phyloP scores from a whole-genome alignment of 768 basidiomycete genomes.

The Pisolithus tinctorius region DNA sequence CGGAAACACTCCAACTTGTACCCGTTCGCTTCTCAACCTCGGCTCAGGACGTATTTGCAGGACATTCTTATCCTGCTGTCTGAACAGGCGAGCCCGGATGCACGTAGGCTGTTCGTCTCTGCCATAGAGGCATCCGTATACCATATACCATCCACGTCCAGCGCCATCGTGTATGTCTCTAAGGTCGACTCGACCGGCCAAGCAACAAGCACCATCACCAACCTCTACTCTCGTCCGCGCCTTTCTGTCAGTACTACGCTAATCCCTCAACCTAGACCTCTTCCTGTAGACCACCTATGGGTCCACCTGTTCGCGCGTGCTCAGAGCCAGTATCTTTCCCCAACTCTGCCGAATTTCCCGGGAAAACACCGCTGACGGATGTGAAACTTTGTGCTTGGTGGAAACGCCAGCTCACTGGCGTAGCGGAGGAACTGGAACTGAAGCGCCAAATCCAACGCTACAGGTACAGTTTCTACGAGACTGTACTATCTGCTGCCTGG shows the following conservation, averaged over 20 bases:
- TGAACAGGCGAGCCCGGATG: constrained; percentile 44
- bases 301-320: constrained; percentile 88
- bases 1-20: constrained; percentile 64
- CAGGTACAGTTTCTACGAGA: constrained; percentile 7
- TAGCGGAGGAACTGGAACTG: constrained; percentile 35
- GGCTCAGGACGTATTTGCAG: constrained; percentile 62
- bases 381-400: constrained; percentile 87
- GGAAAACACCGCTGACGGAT: constrained; percentile 74
- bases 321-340: constrained; percentile 94
- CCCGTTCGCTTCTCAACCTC: constrained; percentile 58
- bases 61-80: constrained; percentile 74
- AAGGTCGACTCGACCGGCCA: constrained; percentile 95
- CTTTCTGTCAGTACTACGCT: constrained; percentile 58
- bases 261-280: constrained; percentile 57
- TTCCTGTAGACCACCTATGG: constrained; percentile 54
- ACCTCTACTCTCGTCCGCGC: constrained; percentile 63
- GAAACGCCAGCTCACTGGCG: constrained; percentile 64
- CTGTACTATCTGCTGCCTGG: constrained; percentile 69
- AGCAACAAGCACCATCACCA: constrained; percentile 49
- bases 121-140: constrained; percentile 80
- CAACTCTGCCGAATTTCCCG: constrained; percentile 62
- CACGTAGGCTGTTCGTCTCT: constrained; percentile 57
- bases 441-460: constrained; percentile 6
- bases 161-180: constrained; percentile 79
- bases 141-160: constrained; percentile 59